These are phyloP conservation scores for Croton setiger DNA, from an alignment of 441 rosid species.

Conservation along the genomic window DNA sequence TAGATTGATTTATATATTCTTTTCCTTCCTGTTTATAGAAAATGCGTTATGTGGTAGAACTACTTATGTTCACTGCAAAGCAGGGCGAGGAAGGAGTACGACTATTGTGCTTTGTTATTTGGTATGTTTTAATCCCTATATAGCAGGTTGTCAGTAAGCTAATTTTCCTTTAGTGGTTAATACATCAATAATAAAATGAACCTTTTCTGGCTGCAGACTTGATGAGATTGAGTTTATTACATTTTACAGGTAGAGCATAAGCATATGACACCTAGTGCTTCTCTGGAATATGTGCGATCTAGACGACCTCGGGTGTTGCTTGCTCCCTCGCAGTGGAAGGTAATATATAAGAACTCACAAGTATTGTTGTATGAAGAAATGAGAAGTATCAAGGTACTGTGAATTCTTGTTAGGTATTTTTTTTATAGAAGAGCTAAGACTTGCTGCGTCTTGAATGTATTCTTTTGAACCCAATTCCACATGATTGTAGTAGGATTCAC, in stretches of 20 bases:
- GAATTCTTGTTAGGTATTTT: conserved; percentile 5
- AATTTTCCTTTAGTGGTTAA: neutral
- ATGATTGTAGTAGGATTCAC: neutral
- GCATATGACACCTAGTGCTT: conserved; percentile 66
- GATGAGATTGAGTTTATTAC: neutral
- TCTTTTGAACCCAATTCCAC: conserved; percentile 4
- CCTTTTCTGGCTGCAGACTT: conserved; percentile 12
- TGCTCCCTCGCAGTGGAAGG: conserved; percentile 80
- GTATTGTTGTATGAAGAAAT: neutral
- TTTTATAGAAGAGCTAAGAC: neutral
- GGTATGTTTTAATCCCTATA: conserved; percentile 33
- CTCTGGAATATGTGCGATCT: conserved; percentile 67
- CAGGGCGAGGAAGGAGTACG: conserved; percentile 84
- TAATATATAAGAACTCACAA: conserved; percentile 20
- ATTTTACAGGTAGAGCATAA: conserved; percentile 58
- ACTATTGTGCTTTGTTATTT: conserved; percentile 80
- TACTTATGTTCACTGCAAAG: conserved; percentile 86
- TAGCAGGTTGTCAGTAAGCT: neutral
- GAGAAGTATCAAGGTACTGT: neutral
- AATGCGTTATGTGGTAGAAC: conserved; percentile 55
- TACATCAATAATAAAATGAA: neutral
- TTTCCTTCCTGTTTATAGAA: conserved; percentile 33
- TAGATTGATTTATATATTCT: neutral
- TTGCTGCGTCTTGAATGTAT: neutral
- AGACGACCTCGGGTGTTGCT: conserved; percentile 79